Conservation (phyloP, 306 rosid genomes). For the Gastrolobium villosum region DNA sequence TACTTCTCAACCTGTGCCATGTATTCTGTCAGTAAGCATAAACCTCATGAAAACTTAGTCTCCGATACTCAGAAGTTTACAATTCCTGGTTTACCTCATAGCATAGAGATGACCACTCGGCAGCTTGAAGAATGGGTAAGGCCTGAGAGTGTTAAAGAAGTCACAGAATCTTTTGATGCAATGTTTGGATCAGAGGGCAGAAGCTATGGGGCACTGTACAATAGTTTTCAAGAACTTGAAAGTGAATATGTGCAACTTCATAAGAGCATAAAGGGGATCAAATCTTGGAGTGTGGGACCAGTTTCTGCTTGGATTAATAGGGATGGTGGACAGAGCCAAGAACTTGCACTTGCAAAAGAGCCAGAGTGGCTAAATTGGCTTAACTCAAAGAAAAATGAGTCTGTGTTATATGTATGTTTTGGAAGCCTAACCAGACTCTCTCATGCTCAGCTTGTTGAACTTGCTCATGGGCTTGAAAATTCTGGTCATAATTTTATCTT, state of each 20-base stretch:
- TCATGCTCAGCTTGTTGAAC: slow-evolving; percentile 40
- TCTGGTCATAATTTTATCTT: slow-evolving; percentile 42
- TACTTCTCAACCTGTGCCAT: slow-evolving; percentile 24
- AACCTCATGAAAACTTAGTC: slow-evolving; percentile 37
- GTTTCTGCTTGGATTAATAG: no score
- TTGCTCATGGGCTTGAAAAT: slow-evolving; percentile 46
- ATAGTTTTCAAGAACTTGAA: no score
- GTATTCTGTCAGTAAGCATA: slow-evolving; percentile 19
- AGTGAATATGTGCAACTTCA: no score
- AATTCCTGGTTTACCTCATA: slow-evolving; percentile 40
- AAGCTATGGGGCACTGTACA: no score
- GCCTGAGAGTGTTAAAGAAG: no score
- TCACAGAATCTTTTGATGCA: no score
- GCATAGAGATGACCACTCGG: slow-evolving; percentile 33
- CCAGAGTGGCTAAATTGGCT: slow-evolving; percentile 45
- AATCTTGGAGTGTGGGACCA: no score
- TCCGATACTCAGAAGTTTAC: slow-evolving; percentile 40
- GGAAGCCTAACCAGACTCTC: slow-evolving; percentile 45
- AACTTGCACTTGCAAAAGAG: not conserved
- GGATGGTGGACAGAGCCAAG: no score
- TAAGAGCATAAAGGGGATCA: no score
- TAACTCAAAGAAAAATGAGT: slow-evolving; percentile 32
- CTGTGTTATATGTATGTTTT: slow-evolving; percentile 46
- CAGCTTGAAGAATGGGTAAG: not conserved
- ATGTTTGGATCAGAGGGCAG: no score